These are phyloP conservation scores for Pseudisothecium myosuroides DNA, from an alignment of 225 moss, liverwort and hornwort species.

Conservation along the genomic window DNA sequence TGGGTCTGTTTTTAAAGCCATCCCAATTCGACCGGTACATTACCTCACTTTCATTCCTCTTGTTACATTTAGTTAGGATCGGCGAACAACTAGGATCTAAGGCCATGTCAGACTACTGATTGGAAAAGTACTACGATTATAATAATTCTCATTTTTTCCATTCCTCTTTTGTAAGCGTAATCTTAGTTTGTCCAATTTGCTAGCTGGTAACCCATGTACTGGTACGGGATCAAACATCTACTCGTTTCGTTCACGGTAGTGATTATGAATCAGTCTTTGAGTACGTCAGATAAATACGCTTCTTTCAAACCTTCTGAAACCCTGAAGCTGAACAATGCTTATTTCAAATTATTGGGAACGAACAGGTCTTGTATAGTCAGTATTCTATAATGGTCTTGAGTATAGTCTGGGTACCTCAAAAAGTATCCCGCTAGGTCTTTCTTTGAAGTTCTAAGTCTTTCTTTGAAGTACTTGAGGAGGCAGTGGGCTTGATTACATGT, in stretches of 20 bases:
- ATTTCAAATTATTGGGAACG: background rate
- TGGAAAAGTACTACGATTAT: background rate
- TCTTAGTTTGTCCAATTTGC: background rate
- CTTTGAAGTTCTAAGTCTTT: background rate
- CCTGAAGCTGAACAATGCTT: background rate
- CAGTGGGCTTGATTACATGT: background rate
- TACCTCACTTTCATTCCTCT: background rate
- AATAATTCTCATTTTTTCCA: background rate
- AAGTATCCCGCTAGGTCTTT: background rate
- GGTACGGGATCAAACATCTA: too few relatives aligned
- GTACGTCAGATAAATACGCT: background rate
- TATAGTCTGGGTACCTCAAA: background rate
- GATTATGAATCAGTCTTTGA: background rate
- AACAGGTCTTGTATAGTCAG: background rate
- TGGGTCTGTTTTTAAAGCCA: conserved; percentile 96
- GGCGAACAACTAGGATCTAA: background rate
- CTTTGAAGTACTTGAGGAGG: background rate
- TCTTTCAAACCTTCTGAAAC: background rate
- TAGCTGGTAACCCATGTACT: background rate
- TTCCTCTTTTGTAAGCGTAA: background rate
- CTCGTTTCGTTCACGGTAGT: background rate
- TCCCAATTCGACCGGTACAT: conserved; percentile 89
- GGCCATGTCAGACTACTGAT: background rate
- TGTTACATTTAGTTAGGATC: background rate
- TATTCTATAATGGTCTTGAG: background rate